Conservation (phyloP, 306 rosid species). For the Calophaca sinica region DNA sequence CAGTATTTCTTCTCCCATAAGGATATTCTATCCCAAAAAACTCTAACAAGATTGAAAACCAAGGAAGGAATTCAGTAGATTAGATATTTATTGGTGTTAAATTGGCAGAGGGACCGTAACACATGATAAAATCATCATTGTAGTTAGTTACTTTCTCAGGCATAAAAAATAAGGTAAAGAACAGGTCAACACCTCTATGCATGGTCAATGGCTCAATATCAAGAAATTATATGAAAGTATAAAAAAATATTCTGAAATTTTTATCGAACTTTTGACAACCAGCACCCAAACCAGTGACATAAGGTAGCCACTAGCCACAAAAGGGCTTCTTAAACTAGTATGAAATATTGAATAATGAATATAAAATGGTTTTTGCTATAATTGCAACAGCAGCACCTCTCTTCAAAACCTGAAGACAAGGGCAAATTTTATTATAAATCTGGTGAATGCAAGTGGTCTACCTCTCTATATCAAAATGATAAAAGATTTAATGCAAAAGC, state of each 20-base stretch:
- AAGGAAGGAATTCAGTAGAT: not conserved
- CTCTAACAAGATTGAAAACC: slow-evolving; percentile 47
- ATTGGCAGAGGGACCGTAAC: not conserved
- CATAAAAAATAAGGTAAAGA: slow-evolving; percentile 24
- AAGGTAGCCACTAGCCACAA: not conserved
- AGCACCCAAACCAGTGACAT: slow-evolving; percentile 15
- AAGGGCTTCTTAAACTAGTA: slow-evolving; percentile 13
- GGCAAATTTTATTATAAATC: slow-evolving; percentile 1
- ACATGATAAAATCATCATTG: slow-evolving; percentile 12
- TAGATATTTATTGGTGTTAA: not conserved
- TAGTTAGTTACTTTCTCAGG: slow-evolving; percentile 1
- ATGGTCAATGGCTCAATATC: not conserved
- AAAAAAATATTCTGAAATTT: not conserved
- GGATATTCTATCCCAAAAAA: slow-evolving; percentile 73
- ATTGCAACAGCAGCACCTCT: not conserved
- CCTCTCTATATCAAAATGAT: not conserved
- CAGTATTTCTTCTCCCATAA: slow-evolving; percentile 91
- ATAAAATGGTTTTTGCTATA: not conserved
- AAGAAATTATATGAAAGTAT: slow-evolving; percentile 14
- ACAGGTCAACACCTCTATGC: not conserved
- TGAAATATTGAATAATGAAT: not conserved
- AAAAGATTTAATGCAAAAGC: not conserved
- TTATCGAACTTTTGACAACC: not conserved
- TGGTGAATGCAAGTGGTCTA: not conserved
- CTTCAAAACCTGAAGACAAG: slow-evolving; percentile 25